Base-by-base conservation (phyloP, 2,329 filamentous ascomycete genomes). In the Exserohilum turcica region DNA sequence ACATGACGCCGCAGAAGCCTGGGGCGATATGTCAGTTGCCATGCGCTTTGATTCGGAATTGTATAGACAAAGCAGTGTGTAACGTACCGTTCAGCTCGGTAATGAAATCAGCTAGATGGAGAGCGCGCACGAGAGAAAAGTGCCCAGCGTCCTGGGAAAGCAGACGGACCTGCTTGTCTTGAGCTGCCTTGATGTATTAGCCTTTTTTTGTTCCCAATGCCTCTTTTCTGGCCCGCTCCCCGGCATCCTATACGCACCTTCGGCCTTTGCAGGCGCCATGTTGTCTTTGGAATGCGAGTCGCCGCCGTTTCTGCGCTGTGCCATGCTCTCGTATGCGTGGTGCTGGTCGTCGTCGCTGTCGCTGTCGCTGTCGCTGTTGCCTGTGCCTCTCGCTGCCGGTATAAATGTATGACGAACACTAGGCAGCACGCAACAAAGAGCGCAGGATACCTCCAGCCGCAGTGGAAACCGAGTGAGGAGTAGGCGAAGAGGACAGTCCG, bases 1-100 rank as follows among this genome's bases (percentile, higher is more conserved):
- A 97, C 88, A 97, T 93, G 75, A 96, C 86, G 61, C 91, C 91
- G 77, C 91, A 94, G 76, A 92, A 89, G 61, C 90, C 89, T 87
- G 54, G 38, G 8, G 24, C 16, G 3, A n/a, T 16, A 13, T 33
- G 28, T 56, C 31, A 56, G 43, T 43, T 21, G 2, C 19, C 18
- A 18, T 35, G 37, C 18, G 9, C 8, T 31, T 35, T 33, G n/a
- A n/a, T n/a, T n/a, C n/a, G n/a, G n/a, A n/a, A n/a, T n/a, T n/a
- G n/a, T n/a, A n/a, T n/a, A n/a, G n/a, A n/a, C n/a, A n/a, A n/a
- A n/a, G n/a, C n/a, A n/a, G n/a, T n/a, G n/a, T n/a, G n/a, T n/a
- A n/a, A n/a, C 57, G 36, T 72, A 77, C 91, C 84, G 74, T 95
- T 90, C 74, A 93, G 76, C 76, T 93, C 85, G 27, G 91, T 92